Evolutionary conservation across 225 moss, liverwort and hornwort genomes (phyloP).

Genomic region (Sphagnum tenellum): DNA sequence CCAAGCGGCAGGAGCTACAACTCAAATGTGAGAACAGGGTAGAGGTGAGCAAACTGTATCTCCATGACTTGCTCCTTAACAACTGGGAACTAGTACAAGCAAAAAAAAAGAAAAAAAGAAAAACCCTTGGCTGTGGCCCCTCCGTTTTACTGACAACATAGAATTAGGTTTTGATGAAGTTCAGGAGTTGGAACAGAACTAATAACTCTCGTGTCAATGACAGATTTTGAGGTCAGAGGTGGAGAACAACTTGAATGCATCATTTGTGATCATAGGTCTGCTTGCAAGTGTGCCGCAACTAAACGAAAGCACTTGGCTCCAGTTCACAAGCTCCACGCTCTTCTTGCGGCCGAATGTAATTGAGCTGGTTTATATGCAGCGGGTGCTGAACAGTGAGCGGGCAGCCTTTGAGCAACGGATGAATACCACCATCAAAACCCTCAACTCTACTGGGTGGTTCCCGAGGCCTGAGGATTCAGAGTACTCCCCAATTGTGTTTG

Average conservation of each 20-base stretch:
- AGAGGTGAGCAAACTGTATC: too few species aligned
- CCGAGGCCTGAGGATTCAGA: constrained; percentile 8
- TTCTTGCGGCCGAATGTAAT: constrained; percentile 30
- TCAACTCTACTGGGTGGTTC: background rate
- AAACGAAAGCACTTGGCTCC: constrained; percentile 11
- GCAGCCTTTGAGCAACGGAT: constrained; percentile 20
- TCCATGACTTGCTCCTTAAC: too few species aligned
- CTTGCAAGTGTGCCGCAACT: constrained; percentile 15
- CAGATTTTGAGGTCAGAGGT: constrained; percentile 35
- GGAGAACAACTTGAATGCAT: constrained; percentile 37
- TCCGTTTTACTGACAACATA: too few species aligned
- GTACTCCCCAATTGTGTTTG: constrained; percentile 25
- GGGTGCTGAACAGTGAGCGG: constrained; percentile 9
- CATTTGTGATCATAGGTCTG: constrained; percentile 35
- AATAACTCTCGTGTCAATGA: too few species aligned
- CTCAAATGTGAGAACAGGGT: too few species aligned
- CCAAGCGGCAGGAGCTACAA: too few species aligned
- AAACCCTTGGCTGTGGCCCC: too few species aligned
- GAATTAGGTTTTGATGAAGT: too few species aligned
- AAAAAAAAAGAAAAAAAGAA: too few species aligned
- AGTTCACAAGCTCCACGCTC: constrained; percentile 19
- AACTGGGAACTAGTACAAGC: too few species aligned
- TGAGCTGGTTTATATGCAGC: constrained; percentile 12
- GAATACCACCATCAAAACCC: constrained; percentile 10
- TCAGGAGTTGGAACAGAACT: too few species aligned